A percentile compares a stretch with the other conserved stretches of the same genome.
Evolutionary conservation across 2,329 filamentous ascomycete genomes (phyloP).

Genomic region (Trichophaea hybrida): DNA sequence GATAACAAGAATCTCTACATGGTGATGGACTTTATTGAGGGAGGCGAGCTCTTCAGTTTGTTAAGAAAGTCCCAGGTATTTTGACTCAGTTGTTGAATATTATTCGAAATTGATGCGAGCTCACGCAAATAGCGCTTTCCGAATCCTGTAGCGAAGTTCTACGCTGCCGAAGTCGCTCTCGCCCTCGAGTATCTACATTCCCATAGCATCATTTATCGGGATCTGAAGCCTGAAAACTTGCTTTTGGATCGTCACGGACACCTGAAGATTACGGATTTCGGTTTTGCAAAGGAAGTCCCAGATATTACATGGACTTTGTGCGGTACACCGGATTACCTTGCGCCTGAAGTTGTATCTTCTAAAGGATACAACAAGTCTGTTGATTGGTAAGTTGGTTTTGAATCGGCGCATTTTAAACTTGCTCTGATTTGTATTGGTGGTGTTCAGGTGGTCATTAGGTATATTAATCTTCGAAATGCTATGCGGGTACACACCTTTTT

Average conservation of each 20-base stretch:
- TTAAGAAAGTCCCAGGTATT: slow-evolving; percentile 80
- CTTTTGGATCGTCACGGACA: slow-evolving; percentile 85
- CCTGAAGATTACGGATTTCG: slow-evolving; percentile 95
- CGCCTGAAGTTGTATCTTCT: slow-evolving; percentile 94
- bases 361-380: slow-evolving; percentile 99
- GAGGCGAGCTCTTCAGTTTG: slow-evolving; percentile 90
- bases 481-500: slow-evolving; percentile 96
- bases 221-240: slow-evolving; percentile 90
- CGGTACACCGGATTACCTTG: slow-evolving; percentile 92
- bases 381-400: slow-evolving; percentile 61
- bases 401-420: slow-evolving; percentile 2
- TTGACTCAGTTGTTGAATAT: slow-evolving; percentile 14
- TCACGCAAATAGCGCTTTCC: slow-evolving; percentile 64
- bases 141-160: slow-evolving; percentile 97
- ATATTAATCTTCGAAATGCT: slow-evolving; percentile 99
- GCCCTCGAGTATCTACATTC: slow-evolving; percentile 90
- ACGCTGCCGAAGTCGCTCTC: slow-evolving; percentile 90
- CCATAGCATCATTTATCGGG: slow-evolving; percentile 93
- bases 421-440: slow-evolving; percentile 4
- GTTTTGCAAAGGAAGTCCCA: slow-evolving; percentile 92
- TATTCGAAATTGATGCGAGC: background rate
- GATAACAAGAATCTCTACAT: slow-evolving; percentile 94
- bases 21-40: slow-evolving; percentile 99
- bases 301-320: slow-evolving; percentile 99
- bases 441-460: slow-evolving; percentile 80